Evolutionary conservation across 495 filamentous ascomycete genomes (phyloP).

Genomic region (Podospora tetraspora): DNA sequence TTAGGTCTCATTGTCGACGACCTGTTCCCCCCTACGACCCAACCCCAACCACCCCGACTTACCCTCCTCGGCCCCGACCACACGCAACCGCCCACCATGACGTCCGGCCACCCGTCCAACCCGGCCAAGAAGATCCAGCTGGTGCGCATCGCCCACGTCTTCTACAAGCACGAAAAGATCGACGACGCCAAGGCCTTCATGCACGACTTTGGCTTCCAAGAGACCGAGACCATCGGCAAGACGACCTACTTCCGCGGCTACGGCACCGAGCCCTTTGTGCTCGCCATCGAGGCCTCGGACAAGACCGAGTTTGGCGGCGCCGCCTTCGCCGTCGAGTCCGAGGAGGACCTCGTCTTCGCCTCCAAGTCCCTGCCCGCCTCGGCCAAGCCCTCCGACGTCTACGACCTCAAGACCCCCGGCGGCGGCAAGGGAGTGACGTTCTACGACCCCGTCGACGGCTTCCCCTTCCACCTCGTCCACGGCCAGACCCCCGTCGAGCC

Average conservation of each 20-base stretch:
- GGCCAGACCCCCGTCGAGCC: slow-evolving; percentile 43
- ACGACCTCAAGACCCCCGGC: slow-evolving; percentile 51
- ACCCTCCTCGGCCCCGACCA: background rate
- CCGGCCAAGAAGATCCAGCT: slow-evolving; percentile 45
- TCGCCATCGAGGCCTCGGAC: slow-evolving; percentile 44
- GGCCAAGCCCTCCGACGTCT: slow-evolving; percentile 40
- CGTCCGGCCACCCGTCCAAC: slow-evolving; percentile 21
- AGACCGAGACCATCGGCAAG: slow-evolving; percentile 39
- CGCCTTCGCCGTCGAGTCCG: slow-evolving; percentile 50
- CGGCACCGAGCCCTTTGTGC: slow-evolving; percentile 54
- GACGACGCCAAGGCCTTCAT: slow-evolving; percentile 45
- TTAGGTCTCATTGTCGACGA: too few species aligned
- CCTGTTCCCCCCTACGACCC: too few species aligned
- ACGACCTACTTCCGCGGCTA: slow-evolving; percentile 57
- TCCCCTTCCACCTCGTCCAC: slow-evolving; percentile 53
- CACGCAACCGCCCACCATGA: slow-evolving; percentile 20
- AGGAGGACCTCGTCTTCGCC: slow-evolving; percentile 50
- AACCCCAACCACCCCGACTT: background rate
- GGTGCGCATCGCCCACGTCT: slow-evolving; percentile 51
- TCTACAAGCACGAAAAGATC: slow-evolving; percentile 51
- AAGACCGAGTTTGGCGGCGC: slow-evolving; percentile 51
- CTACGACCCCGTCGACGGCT: slow-evolving; percentile 54
- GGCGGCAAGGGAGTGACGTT: slow-evolving; percentile 55
- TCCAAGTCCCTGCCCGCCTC: slow-evolving; percentile 38
- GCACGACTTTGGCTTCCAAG: slow-evolving; percentile 54